Evolutionary conservation across 202 grass and related monocot species (phyloP), one percentile per base, ranked within the genome.

Genomic region (Alloteropsis angusta): DNA sequence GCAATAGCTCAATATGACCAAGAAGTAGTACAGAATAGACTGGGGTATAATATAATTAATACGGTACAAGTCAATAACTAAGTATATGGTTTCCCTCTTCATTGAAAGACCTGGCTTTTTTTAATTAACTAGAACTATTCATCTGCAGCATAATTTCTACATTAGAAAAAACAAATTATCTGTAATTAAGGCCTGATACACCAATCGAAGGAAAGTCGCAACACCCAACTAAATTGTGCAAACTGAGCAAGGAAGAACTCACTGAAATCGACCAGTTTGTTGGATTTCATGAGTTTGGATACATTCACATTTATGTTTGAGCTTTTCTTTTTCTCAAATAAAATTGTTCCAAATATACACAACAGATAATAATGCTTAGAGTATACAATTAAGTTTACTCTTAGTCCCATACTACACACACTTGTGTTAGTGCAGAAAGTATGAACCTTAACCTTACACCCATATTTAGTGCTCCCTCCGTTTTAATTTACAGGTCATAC

Each of bases 1-100:
- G 38, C 21, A 75, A 36, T 52, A 53, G 71, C 11, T 70, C 56
- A 23, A 86, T 86, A 17, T 35, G 23, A 80, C 9, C 12, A 79
- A 67, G 7, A 60, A 45, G 17, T n/a, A 73, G 50, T 60, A 65
- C 22, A 1, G 21, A 49, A 45, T 21, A 64, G 23, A 38, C 38
- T 41, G 35, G 18, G 6, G 16, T 56, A 41, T 22, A 72, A 37
- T 62, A 62, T 21, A 43, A 26, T 60, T 60, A 76, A 78, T 28
- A 23, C 32, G 39, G 65, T 44, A 19, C 9, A 64, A n/a, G 6
- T 15, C 3, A 50, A 46, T 17, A 64, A 64, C 22, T 35, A 49
- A 77, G n/a, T 0, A 34, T 19, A 52, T 26, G 36, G 21, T 12
- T 46, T 10, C 9, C 34, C 1, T 34, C 46, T 13, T 39, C 18